A percentile compares a stretch with the other conserved stretches of the same genome.
phyloP scores from a whole-genome alignment of 768 basidiomycete species.

The Suillus clintonianus region DNA sequence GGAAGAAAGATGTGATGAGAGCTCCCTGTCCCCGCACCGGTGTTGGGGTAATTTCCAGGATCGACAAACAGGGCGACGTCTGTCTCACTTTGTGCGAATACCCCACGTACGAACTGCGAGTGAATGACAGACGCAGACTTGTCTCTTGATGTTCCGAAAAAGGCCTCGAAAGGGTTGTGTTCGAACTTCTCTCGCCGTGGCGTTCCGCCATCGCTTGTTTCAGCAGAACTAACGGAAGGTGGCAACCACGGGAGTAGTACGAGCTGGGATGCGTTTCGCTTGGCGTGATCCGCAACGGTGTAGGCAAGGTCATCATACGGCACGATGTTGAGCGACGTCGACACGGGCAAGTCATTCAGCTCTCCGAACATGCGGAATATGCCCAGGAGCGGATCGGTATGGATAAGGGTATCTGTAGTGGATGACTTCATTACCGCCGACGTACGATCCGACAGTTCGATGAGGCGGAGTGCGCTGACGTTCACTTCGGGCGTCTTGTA shows the following conservation, averaged over 20 bases:
- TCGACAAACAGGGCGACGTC: conserved; percentile 90
- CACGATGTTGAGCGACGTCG: conserved; percentile 72
- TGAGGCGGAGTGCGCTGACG: conserved; percentile 81
- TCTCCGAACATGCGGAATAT: conserved; percentile 79
- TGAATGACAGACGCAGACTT: conserved; percentile 58
- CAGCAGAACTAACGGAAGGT: conserved; percentile 23
- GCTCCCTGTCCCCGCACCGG: conserved; percentile 25
- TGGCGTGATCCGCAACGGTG: conserved; percentile 70
- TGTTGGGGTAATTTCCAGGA: conserved; percentile 41
- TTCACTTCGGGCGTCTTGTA: conserved; percentile 33
- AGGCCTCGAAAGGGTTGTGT: conserved; percentile 69
- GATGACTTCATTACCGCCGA: conserved; percentile 69
- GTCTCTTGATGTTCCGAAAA: conserved; percentile 47
- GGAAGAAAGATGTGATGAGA: conserved; percentile 77
- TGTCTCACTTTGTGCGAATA: conserved; percentile 68
- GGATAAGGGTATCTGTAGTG: conserved; percentile 63
- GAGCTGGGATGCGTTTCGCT: conserved; percentile 61
- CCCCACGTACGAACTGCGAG: conserved; percentile 80
- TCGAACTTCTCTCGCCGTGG: conserved; percentile 20
- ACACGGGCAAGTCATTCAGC: conserved; percentile 56
- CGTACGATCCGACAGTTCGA: conserved; percentile 75
- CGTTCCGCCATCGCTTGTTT: conserved; percentile 2
- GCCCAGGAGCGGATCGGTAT: conserved; percentile 69
- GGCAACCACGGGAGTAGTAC: conserved; percentile 84
- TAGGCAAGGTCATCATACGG: conserved; percentile 72